Conservation (phyloP, 495 filamentous ascomycete species). For the Penicillium arizonense region DNA sequence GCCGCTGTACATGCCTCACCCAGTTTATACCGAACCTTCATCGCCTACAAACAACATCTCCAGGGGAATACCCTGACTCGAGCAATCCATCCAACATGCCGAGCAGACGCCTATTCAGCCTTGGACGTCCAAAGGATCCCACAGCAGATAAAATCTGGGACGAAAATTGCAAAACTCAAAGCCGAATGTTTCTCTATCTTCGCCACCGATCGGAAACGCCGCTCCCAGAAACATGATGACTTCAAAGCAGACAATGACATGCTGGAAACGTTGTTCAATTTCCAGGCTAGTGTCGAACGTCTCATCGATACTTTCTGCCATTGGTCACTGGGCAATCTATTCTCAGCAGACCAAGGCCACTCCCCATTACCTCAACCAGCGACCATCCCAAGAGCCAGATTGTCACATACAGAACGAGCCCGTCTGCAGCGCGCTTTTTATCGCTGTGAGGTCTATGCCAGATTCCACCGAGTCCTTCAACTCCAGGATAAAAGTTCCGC, state of each 20-base stretch:
- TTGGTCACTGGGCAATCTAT: neutral
- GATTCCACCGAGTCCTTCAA: neutral
- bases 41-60: constrained; percentile 1
- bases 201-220: neutral
- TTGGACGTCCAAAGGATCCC: neutral
- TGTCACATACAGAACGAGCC: neutral
- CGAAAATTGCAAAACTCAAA: neutral
- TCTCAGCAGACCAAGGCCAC: neutral
- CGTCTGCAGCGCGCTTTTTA: neutral
- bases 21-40: neutral
- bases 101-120: neutral
- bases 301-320: neutral
- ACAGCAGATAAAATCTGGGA: neutral
- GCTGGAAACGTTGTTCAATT: neutral
- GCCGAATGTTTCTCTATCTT: neutral
- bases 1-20: neutral
- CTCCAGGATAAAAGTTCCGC: neutral
- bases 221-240: neutral
- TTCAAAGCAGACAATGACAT: neutral
- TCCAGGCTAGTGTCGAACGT: neutral
- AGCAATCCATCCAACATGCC: neutral
- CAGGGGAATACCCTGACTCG: neutral
- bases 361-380: neutral
- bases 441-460: neutral
- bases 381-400: neutral